Evolutionary conservation across 176 grass and related monocot species (phyloP).

Genomic region (Lolium perenne): DNA sequence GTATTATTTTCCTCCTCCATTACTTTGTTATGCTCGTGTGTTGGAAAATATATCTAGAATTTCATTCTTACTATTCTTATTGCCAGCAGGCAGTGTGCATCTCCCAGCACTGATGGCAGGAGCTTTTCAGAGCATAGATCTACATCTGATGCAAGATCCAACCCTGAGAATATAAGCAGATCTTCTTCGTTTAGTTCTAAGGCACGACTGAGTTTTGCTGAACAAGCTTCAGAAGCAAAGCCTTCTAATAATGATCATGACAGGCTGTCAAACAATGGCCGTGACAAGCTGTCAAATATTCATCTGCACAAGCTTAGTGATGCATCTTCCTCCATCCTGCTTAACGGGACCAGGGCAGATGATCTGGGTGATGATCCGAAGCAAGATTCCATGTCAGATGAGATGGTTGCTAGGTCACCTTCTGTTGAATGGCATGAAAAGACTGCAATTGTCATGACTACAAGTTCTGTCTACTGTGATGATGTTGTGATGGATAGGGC

Average conservation of each 20-base stretch:
- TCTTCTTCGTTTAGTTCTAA: conserved; percentile 88
- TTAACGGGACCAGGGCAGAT: conserved; percentile 43
- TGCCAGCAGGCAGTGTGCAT: conserved; percentile 64
- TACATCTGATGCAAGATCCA: conserved; percentile 58
- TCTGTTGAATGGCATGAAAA: conserved; percentile 87
- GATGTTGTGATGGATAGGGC: conserved; percentile 70
- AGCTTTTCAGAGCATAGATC: conserved; percentile 82
- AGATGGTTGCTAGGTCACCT: conserved; percentile 49
- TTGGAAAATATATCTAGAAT: conserved; percentile 14
- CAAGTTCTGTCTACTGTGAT: conserved; percentile 72
- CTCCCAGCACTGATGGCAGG: conserved; percentile 67
- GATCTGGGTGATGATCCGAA: conserved; percentile 33
- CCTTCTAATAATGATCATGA: conserved; percentile 46
- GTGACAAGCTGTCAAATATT: conserved; percentile 45
- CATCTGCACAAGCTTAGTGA: conserved; percentile 37
- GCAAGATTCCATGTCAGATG: conserved; percentile 49
- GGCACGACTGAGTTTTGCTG: conserved; percentile 62
- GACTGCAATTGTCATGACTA: conserved; percentile 65
- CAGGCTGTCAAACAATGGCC: conserved; percentile 50
- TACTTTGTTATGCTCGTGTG: conserved; percentile 4
- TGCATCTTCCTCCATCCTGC: conserved; percentile 30
- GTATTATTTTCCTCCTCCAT: background rate
- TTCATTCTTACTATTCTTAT: conserved; percentile 40
- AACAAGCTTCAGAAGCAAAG: conserved; percentile 63
- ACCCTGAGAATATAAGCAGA: conserved; percentile 84